These are phyloP conservation scores for Gnaphalium uliginosum DNA, from an alignment of 129 eudicot genomes.

Conservation along the genomic window DNA sequence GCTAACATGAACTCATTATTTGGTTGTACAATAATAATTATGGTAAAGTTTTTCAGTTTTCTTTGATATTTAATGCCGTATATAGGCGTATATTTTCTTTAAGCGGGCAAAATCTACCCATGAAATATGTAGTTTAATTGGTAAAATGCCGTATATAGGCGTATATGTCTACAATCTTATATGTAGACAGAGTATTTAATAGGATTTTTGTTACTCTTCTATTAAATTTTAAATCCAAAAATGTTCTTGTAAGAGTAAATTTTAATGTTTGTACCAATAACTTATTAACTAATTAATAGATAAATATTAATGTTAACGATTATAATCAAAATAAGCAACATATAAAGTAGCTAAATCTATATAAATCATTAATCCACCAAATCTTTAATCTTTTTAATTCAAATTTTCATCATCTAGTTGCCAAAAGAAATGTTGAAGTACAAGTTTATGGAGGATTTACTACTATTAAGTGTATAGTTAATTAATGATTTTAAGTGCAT, in stretches of 20 bases:
- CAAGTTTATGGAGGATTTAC: not conserved
- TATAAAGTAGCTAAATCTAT: too few relatives aligned
- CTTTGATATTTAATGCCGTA: not conserved
- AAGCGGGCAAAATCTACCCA: not conserved
- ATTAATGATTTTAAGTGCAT: not conserved
- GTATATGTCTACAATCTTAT: not conserved
- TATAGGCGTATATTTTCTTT: not conserved
- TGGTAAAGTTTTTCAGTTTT: not conserved
- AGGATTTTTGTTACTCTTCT: not conserved
- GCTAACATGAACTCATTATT: not conserved
- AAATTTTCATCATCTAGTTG: too few relatives aligned
- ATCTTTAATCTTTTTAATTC: too few relatives aligned
- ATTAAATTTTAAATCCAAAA: not conserved
- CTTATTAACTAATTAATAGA: too few relatives aligned
- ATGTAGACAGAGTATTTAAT: not conserved
- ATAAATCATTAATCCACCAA: too few relatives aligned
- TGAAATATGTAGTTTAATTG: not conserved
- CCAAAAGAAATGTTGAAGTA: not conserved
- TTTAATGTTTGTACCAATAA: too few relatives aligned
- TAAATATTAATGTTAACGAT: too few relatives aligned
- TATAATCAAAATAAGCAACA: too few relatives aligned
- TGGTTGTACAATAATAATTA: conserved; percentile 10
- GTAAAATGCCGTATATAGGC: not conserved
- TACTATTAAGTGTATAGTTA: too few relatives aligned
- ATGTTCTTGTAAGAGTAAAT: not conserved